Conservation (phyloP, 148 eudicot genomes). For the Spergularia marina region DNA sequence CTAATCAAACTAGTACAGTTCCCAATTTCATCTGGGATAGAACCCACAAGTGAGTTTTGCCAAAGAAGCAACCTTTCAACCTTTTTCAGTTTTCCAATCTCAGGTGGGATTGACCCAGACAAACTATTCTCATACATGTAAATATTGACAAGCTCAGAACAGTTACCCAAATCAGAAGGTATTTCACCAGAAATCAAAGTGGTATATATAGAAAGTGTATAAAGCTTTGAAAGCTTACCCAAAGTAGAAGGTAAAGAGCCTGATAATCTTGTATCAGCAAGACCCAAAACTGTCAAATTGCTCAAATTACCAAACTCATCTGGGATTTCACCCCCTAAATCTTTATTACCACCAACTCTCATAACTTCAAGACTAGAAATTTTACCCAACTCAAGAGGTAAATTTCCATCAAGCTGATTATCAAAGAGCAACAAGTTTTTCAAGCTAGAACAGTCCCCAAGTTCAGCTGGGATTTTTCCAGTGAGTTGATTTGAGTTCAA, state of each 20-base stretch:
- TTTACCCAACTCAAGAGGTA: conserved; percentile 46
- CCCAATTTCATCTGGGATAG: conserved; percentile 62
- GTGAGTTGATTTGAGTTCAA: conserved; percentile 58
- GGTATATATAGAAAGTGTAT: conserved; percentile 62
- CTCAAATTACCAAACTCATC: conserved; percentile 42
- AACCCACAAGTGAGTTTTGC: conserved; percentile 61
- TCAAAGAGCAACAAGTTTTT: conserved; percentile 42
- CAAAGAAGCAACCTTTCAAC: conserved; percentile 57
- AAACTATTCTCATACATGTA: conserved; percentile 65
- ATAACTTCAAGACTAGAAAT: conserved; percentile 33
- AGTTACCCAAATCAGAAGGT: conserved; percentile 62
- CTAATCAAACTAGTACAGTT: conserved; percentile 54
- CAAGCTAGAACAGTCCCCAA: conserved; percentile 38
- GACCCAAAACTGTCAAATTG: conserved; percentile 48
- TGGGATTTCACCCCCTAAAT: conserved; percentile 50
- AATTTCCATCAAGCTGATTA: conserved; percentile 39
- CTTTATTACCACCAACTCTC: conserved; percentile 53
- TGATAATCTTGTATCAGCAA: conserved; percentile 58
- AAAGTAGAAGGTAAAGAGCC: conserved; percentile 47
- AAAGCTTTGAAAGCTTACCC: conserved; percentile 53
- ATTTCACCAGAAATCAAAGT: conserved; percentile 65
- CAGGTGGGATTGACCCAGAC: conserved; percentile 59
- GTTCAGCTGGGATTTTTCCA: conserved; percentile 44
- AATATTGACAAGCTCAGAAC: conserved; percentile 63
- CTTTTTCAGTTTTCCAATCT: conserved; percentile 53